These are phyloP conservation scores for Microsporum canis DNA, from an alignment of 2,329 filamentous ascomycete species.

Conservation along the genomic window DNA sequence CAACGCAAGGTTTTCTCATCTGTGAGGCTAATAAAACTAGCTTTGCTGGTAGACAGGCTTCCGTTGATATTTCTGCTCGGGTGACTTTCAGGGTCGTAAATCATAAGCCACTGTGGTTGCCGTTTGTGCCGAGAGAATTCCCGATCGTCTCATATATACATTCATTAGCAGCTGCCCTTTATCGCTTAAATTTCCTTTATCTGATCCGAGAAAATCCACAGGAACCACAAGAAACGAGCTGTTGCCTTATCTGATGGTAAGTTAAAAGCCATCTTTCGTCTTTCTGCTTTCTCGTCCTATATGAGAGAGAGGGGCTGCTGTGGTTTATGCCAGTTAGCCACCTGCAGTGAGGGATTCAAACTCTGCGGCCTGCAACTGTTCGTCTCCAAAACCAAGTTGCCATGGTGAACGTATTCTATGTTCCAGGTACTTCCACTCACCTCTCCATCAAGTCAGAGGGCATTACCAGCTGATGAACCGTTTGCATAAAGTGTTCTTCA, in stretches of 20 bases:
- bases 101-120: background rate
- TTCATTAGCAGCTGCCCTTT: background rate
- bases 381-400: background rate
- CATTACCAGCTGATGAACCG: background rate
- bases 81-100: background rate
- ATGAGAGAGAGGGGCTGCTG: background rate
- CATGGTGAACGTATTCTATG: conserved; percentile 12
- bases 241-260: conserved; percentile 1
- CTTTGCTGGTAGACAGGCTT: too few relatives aligned
- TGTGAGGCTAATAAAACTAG: too few relatives aligned
- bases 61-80: background rate
- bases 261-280: background rate
- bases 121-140: background rate
- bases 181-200: conserved; percentile 1
- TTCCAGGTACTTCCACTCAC: conserved; percentile 4
- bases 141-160: too few relatives aligned
- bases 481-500: conserved; percentile 8
- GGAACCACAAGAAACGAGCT: background rate
- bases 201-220: background rate
- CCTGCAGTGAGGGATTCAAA: background rate
- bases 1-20: too few relatives aligned
- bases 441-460: background rate
- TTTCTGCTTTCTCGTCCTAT: background rate
- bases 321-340: background rate
- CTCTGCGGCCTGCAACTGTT: background rate